Base-by-base conservation (phyloP, 805 yeast genomes). In the Suhomyces sp. region DNA sequence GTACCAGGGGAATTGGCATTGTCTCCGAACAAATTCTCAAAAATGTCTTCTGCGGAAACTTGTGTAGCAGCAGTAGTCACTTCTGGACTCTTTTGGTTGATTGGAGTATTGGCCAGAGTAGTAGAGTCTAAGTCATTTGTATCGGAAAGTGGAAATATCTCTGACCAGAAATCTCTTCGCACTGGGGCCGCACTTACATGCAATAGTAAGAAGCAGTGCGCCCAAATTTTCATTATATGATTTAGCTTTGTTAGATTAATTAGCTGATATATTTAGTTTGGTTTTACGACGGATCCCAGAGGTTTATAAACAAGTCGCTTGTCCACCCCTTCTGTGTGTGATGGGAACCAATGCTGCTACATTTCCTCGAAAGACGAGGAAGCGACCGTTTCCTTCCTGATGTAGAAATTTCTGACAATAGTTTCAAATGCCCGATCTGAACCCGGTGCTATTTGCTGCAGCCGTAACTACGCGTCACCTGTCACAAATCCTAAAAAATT, bases 151-250 rank as follows among this genome's bases (percentile, higher is more conserved):
- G 42, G 24, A 38, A 38, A 19, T 38, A 38, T 38, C 22, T 38
- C 23, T 38, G 42, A 38, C 42, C 42, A 38, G 24, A 38, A 38
- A 17, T 44, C 35, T 23, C 44, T 47, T 47, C 44, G 44, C 44
- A 47, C 49, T 23, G 49, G 49, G 12, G 44, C 26, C 5, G 49
- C 49, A 13, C 44, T 8, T n/a, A 47, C 38, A 7, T 24, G 33
- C 44, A 47, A 47, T 9, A 47, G 19, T 24, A 46, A 19, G 4
- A 46, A 9, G 29, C 26, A 42, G 26, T 23, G 26, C 45, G 23
- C 19, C 45, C 7, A 42, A 12, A 42, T 10, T 22, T 42, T 22
- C 45, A 42, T 42, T 42, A 7, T 19, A 7, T 36, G 33, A 10
- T 10, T 29, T 29, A 5, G 36, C 36, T 33, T 33, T 33, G 15